phyloP scores from a whole-genome alignment of 2,329 filamentous ascomycete genomes.

The Ploettnerulaceae sp. region DNA sequence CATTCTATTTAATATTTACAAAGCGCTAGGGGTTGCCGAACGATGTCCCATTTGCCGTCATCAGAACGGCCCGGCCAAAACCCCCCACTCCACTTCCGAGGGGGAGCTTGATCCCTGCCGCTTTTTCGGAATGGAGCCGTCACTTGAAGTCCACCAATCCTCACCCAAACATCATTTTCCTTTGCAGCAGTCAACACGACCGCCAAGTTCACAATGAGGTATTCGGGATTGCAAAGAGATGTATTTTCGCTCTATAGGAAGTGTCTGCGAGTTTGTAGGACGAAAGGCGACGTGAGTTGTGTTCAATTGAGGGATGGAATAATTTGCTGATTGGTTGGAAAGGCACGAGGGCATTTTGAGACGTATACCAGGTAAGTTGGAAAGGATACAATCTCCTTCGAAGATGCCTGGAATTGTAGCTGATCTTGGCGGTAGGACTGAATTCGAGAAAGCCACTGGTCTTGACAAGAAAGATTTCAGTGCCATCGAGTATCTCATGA shows the following conservation, averaged over 20 bases:
- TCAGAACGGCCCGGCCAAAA: slow-evolving; percentile 8
- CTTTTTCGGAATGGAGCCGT: slow-evolving; percentile 14
- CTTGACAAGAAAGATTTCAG: slow-evolving; percentile 65
- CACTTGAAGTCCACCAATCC: slow-evolving; percentile 22
- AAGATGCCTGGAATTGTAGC: not conserved
- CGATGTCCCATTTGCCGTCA: slow-evolving; percentile 5
- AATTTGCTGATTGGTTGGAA: slow-evolving; percentile 10
- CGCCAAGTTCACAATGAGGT: slow-evolving; percentile 38
- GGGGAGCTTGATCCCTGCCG: slow-evolving; percentile 17
- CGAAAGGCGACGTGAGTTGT: slow-evolving; percentile 66
- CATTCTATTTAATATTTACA: too few species aligned
- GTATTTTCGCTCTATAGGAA: slow-evolving; percentile 81
- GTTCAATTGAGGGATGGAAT: slow-evolving; percentile 4
- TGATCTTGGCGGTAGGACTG: slow-evolving; percentile 48
- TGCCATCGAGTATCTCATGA: slow-evolving; percentile 63
- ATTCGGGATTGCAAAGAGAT: slow-evolving; percentile 87
- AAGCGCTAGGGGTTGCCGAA: too few species aligned
- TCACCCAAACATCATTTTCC: slow-evolving; percentile 8
- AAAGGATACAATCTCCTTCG: not conserved
- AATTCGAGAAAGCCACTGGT: slow-evolving; percentile 64
- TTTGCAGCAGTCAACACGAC: not conserved
- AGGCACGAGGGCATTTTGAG: slow-evolving; percentile 60
- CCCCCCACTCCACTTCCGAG: slow-evolving; percentile 10
- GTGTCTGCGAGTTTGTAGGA: slow-evolving; percentile 75
- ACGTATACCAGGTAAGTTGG: slow-evolving; percentile 54